phyloP scores from a whole-genome alignment of 768 basidiomycete genomes.

The Pleurotus djamor region DNA sequence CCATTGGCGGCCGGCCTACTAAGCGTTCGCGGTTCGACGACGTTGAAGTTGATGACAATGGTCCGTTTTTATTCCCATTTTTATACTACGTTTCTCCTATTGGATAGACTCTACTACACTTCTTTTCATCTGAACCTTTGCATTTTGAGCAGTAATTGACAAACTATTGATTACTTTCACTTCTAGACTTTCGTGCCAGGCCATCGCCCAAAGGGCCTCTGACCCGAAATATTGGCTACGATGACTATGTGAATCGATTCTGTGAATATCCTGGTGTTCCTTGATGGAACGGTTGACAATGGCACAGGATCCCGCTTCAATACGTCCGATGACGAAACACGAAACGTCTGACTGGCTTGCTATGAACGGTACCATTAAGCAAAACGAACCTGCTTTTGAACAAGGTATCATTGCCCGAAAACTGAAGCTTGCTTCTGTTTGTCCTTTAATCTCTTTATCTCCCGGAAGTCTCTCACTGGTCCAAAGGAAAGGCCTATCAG shows the following conservation, averaged over 20 bases:
- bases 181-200: too few relatives aligned
- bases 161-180: too few relatives aligned
- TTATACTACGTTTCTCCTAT: too few relatives aligned
- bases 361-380: constrained; percentile 11
- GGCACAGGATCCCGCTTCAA: neutral
- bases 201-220: too few relatives aligned
- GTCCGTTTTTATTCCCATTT: too few relatives aligned
- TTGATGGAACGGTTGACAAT: neutral
- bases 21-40: too few relatives aligned
- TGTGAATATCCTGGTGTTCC: neutral
- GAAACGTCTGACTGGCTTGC: constrained; percentile 35
- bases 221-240: too few relatives aligned
- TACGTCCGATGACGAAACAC: constrained; percentile 37
- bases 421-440: constrained; percentile 42
- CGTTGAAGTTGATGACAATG: too few relatives aligned
- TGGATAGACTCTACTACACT: too few relatives aligned
- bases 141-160: too few relatives aligned
- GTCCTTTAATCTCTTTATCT: constrained; percentile 9
- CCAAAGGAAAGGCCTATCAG: constrained; percentile 27
- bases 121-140: too few relatives aligned
- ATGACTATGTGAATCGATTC: neutral
- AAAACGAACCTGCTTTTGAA: constrained; percentile 16
- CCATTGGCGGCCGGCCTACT: too few relatives aligned
- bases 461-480: neutral
- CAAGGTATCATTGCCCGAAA: constrained; percentile 37